Evolutionary conservation across 257 asterid species (phyloP).

Genomic region (Orobanche coerulescens): DNA sequence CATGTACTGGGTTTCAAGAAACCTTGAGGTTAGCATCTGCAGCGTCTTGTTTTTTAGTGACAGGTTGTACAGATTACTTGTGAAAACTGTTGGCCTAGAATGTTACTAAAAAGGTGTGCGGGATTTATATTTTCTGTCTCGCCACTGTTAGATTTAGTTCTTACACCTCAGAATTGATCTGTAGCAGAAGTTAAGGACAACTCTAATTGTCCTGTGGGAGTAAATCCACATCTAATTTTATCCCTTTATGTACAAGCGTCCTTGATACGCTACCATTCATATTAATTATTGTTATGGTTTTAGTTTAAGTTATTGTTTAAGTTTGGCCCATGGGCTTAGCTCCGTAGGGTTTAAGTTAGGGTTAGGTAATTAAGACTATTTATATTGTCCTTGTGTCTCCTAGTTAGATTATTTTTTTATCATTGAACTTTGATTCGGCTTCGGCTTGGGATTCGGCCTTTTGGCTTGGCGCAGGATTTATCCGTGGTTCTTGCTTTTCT

Average conservation of each 20-base stretch:
- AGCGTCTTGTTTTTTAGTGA: background rate
- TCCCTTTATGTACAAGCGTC: background rate
- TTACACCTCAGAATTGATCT: background rate
- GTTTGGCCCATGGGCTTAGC: no score
- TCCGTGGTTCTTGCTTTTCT: no score
- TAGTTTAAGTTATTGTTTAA: no score
- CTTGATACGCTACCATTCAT: no score
- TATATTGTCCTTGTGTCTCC: no score
- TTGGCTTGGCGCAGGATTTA: no score
- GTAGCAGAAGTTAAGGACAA: background rate
- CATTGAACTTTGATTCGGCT: no score
- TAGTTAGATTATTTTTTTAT: no score
- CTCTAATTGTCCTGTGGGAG: background rate
- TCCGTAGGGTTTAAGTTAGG: no score
- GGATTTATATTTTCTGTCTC: background rate
- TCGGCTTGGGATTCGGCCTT: no score
- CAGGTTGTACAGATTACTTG: background rate
- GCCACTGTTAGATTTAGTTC: slow-evolving; percentile 1
- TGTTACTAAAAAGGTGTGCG: background rate
- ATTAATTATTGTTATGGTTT: no score
- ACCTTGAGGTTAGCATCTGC: slow-evolving; percentile 57
- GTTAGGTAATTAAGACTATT: no score
- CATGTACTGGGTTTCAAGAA: slow-evolving; percentile 70
- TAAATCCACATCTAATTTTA: background rate
- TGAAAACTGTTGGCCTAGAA: background rate